Base-by-base conservation (phyloP, 2,329 filamentous ascomycete genomes). In the Sporothrix globosa region DNA sequence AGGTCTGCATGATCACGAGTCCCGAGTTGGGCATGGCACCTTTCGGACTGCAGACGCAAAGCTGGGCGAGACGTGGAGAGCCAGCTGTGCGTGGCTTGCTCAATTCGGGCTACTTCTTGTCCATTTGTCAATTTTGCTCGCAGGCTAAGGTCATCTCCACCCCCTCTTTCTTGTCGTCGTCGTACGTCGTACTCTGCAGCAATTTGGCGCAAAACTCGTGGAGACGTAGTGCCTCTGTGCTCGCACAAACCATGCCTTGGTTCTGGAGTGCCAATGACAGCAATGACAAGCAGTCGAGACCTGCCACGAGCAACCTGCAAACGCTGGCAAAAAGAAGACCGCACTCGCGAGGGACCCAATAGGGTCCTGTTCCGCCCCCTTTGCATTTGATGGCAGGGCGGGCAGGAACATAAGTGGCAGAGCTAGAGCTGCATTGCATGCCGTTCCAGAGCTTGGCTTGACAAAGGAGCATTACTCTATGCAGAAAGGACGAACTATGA, bases 311-410 rank as follows among this genome's bases (percentile, higher is more conserved):
- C 58, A 61, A 44, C 13, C 48, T n/a, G 48, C 9, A 7, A 19
- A n/a, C 17, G 46, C 5, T 48, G 1, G 19, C 48, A 50, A n/a
- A n/a, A 21, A 3, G 48, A 6, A 10, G 6, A 50, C 48, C 48
- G 5, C 41, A 46, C 44, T 14, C 9, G 41, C 41, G 41, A 46
- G 7, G 11, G 11, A n/a, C 21, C 61, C 61, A 65, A 65, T 65
- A 65, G 61, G 61, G 24, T 50, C 44, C 61, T n/a, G 61, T 50
- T 65, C 61, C 61, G 61, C 24, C 10, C 24, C 4, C 27, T 34
- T 46, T 39, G 2, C 39, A 21, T 14, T 27, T n/a, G 4, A 21
- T 63, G 44, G 56, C 39, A 27, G n/a, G 53, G 39, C 58, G 58
- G 54, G 54, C 54, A 41, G 19, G 54, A 41, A 30, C 30, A 30